Conservation (phyloP, 208 protist species). For the Wallacemonas rigidus region DNA sequence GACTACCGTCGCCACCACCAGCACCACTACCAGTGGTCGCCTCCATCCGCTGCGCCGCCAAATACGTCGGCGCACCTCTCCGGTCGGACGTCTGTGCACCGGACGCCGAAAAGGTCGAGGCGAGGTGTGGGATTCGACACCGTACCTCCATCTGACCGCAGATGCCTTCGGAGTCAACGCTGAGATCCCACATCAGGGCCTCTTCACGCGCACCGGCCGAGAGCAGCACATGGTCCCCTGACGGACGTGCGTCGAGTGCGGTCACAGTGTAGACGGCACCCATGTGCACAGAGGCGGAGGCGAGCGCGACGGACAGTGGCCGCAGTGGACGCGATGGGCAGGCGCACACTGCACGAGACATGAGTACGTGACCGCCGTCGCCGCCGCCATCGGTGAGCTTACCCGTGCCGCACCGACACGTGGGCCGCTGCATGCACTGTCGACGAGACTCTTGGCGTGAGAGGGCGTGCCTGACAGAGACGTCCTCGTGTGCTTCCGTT, state of each 20-base stretch:
- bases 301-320: slow-evolving; percentile 38
- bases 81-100: not conserved
- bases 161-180: not conserved
- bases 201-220: slow-evolving; percentile 63
- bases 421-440: no score
- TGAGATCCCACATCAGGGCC: slow-evolving; percentile 55
- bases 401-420: no score
- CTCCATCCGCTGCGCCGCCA: slow-evolving; percentile 30
- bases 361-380: not conserved
- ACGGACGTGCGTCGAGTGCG: slow-evolving; percentile 9
- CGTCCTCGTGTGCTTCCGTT: no score
- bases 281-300: slow-evolving; percentile 35
- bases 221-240: slow-evolving; percentile 35
- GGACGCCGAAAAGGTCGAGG: not conserved
- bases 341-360: not conserved
- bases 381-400: no score
- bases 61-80: slow-evolving; percentile 21
- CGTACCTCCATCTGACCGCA: slow-evolving; percentile 26
- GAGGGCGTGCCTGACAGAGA: no score
- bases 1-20: not conserved
- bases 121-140: slow-evolving; percentile 24
- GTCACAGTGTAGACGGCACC: slow-evolving; percentile 57
- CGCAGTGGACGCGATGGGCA: slow-evolving; percentile 21
- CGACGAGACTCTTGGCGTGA: no score
- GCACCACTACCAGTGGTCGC: not conserved